phyloP scores from a whole-genome alignment of 208 protist genomes.

The Trypanosoma mega region DNA sequence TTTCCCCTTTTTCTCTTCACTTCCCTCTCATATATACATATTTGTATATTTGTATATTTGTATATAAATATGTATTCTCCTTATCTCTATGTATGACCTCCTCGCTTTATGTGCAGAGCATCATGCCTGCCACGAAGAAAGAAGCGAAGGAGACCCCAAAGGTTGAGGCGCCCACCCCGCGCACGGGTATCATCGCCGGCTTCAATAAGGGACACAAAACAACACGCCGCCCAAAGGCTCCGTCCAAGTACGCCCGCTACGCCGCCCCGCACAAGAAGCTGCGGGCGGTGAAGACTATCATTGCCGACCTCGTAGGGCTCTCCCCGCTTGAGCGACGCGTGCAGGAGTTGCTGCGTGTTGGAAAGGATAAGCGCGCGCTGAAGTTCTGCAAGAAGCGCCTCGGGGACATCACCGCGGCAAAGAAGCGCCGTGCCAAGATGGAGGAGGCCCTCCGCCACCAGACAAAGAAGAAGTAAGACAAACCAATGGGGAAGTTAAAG shows the following conservation, averaged over 20 bases:
- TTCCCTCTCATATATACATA: neutral
- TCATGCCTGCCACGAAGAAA: slow-evolving; percentile 43
- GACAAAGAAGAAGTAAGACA: slow-evolving; percentile 81
- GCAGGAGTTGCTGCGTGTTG: slow-evolving; percentile 93
- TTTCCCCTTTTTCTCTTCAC: neutral
- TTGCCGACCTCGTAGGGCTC: slow-evolving; percentile 89
- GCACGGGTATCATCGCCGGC: slow-evolving; percentile 89
- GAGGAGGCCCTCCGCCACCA: slow-evolving; percentile 88
- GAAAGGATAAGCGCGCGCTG: slow-evolving; percentile 94
- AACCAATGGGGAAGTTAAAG: too few relatives aligned
- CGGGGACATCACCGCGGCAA: slow-evolving; percentile 84
- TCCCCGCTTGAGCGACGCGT: slow-evolving; percentile 92
- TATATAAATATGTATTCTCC: slow-evolving; percentile 7
- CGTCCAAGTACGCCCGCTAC: slow-evolving; percentile 79
- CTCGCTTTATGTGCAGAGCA: slow-evolving; percentile 21
- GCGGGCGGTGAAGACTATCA: slow-evolving; percentile 90
- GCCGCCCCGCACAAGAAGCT: slow-evolving; percentile 87
- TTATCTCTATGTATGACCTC: slow-evolving; percentile 13
- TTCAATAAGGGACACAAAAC: slow-evolving; percentile 93
- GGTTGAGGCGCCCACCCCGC: slow-evolving; percentile 44
- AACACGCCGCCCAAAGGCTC: slow-evolving; percentile 79
- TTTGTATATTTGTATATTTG: slow-evolving; percentile 1
- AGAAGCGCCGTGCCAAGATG: slow-evolving; percentile 93
- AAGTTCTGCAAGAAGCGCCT: slow-evolving; percentile 95
- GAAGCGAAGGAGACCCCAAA: slow-evolving; percentile 22